These are phyloP conservation scores for Saturnispora diversa DNA, from an alignment of 805 yeast species.

Conservation along the genomic window DNA sequence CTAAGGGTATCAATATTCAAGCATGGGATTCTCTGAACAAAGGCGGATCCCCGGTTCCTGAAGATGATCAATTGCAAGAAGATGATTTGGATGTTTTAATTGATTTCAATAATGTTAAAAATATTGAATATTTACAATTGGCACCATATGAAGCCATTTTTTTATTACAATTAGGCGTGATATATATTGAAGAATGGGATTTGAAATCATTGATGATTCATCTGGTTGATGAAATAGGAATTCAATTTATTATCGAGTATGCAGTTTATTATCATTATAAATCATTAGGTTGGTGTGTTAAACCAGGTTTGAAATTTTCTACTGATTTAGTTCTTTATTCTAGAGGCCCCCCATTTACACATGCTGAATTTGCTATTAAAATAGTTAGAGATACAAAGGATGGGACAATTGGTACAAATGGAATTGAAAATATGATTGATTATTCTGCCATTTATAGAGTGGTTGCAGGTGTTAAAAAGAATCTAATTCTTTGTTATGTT, in stretches of 20 bases:
- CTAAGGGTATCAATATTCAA: conserved; percentile 6
- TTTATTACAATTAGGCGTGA: conserved; percentile 39
- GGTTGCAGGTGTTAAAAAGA: conserved; percentile 79
- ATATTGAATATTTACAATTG: conserved; percentile 51
- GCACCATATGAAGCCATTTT: conserved; percentile 73
- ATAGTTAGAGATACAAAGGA: conserved; percentile 15
- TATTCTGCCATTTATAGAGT: conserved; percentile 68
- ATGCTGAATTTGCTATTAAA: conserved; percentile 73
- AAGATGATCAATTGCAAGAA: conserved; percentile 20
- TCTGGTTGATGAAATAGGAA: conserved; percentile 14
- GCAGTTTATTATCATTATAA: conserved; percentile 80
- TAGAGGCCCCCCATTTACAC: conserved; percentile 92
- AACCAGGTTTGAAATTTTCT: conserved; percentile 89
- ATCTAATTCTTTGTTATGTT: conserved; percentile 61
- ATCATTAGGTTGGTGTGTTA: conserved; percentile 89
- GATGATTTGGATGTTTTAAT: conserved; percentile 33
- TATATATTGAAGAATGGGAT: conserved; percentile 9
- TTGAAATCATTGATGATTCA: conserved; percentile 13
- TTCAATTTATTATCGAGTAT: conserved; percentile 38
- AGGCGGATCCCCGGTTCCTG: neutral
- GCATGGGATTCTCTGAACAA: neutral
- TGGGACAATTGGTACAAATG: conserved; percentile 1
- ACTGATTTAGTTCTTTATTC: conserved; percentile 76
- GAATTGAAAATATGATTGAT: conserved; percentile 41
- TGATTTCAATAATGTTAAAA: conserved; percentile 19